Conservation (phyloP, 2,329 filamentous ascomycete species). For the Annulohypoxylon truncatum region DNA sequence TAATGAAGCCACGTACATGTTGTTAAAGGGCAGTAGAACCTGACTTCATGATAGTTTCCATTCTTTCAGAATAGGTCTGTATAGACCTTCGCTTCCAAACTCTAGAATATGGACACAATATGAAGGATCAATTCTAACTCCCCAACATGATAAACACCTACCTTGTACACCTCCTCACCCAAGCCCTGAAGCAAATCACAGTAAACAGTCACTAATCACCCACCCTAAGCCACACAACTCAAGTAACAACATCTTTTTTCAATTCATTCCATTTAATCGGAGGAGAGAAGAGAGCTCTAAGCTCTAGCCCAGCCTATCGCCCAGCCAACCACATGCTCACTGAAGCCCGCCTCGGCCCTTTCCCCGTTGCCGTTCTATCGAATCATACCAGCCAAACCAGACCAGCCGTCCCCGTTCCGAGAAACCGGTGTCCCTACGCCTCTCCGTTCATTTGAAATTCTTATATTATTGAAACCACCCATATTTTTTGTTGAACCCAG, state of each 20-base stretch:
- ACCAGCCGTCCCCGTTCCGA: background rate
- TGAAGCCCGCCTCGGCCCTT: background rate
- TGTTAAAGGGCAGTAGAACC: background rate
- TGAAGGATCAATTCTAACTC: too few species aligned
- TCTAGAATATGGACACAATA: too few species aligned
- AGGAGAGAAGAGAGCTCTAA: background rate
- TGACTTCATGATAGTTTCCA: background rate
- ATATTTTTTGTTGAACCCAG: background rate
- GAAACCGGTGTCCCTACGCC: background rate
- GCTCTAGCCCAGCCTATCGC: background rate
- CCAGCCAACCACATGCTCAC: background rate
- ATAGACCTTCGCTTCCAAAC: too few species aligned
- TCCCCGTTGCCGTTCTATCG: background rate
- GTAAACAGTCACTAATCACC: background rate
- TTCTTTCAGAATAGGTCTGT: background rate
- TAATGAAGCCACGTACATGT: background rate
- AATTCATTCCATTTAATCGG: background rate
- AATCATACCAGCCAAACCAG: background rate
- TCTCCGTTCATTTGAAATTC: background rate
- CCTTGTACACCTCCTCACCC: background rate
- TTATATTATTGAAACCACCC: background rate
- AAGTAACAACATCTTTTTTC: background rate
- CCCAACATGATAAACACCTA: background rate
- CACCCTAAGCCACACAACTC: background rate
- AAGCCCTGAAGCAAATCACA: background rate